Percentiles rank a stretch among this genome's conserved stretches.
Evolutionary conservation across 352 stramenopile species (phyloP).

Genomic region (Phytopythium aichiense): DNA sequence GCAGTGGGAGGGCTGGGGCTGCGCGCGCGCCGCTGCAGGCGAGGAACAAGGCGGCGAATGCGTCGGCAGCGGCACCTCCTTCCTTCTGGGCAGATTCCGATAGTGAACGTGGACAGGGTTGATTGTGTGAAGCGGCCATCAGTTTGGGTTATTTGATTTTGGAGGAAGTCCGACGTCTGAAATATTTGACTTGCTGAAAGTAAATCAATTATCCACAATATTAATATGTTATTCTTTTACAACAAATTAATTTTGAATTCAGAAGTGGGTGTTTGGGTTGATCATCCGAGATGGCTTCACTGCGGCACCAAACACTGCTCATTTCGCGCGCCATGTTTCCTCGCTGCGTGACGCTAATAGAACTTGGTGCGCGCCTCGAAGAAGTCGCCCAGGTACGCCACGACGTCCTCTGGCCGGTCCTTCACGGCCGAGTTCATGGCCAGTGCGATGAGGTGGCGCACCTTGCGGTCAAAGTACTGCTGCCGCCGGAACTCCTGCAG

Average conservation of each 20-base stretch:
- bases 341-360: conserved; percentile 19
- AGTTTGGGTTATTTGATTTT: too few species aligned
- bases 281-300: too few species aligned
- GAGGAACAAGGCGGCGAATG: neutral
- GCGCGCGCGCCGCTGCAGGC: neutral
- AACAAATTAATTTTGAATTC: too few species aligned
- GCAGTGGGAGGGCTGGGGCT: neutral
- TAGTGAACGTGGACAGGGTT: too few species aligned
- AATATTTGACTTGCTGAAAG: too few species aligned
- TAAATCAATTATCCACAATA: too few species aligned
- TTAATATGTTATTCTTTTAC: too few species aligned
- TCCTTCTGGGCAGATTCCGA: neutral
- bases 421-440: conserved; percentile 58
- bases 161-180: too few species aligned
- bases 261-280: neutral
- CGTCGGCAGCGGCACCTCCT: neutral
- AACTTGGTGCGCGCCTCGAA: conserved; percentile 71
- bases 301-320: too few species aligned
- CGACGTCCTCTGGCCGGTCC: conserved; percentile 49
- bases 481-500: conserved; percentile 58
- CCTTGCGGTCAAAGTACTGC: conserved; percentile 73
- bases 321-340: neutral
- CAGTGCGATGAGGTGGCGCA: conserved; percentile 63
- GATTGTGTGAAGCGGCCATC: neutral
- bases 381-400: conserved; percentile 55